Evolutionary conservation across 306 rosid genomes (phyloP).

Genomic region (Corylus heterophylla): DNA sequence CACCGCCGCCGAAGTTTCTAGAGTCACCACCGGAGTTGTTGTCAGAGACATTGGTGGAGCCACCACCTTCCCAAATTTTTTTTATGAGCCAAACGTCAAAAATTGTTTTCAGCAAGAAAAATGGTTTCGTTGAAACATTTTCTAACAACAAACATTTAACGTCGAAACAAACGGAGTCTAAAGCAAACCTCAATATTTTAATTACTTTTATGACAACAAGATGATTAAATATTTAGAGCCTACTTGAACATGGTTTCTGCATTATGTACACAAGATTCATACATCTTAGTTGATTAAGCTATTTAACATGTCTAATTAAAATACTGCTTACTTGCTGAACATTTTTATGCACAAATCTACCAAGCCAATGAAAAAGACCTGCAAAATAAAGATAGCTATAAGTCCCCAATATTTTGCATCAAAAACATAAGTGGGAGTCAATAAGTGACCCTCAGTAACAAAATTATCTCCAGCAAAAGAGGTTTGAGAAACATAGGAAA

Average conservation of each 20-base stretch:
- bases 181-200: neutral
- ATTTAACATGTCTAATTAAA: neutral
- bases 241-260: neutral
- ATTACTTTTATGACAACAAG: neutral
- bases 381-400: conserved; percentile 28
- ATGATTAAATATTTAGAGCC: neutral
- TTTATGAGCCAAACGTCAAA: too few relatives aligned
- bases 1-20: too few relatives aligned
- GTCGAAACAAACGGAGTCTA: neutral
- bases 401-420: neutral
- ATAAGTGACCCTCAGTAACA: neutral
- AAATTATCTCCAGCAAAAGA: neutral
- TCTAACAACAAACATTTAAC: too few relatives aligned
- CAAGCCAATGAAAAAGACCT: conserved; percentile 45
- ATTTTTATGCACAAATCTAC: conserved; percentile 53
- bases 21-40: too few relatives aligned
- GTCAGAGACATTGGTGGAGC: too few relatives aligned
- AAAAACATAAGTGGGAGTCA: neutral
- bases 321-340: conserved; percentile 57
- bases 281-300: neutral
- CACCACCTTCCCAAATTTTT: too few relatives aligned
- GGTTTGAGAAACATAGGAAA: neutral
- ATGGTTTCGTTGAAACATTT: too few relatives aligned
- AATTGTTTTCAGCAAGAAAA: too few relatives aligned
- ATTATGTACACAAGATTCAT: neutral